Base-by-base conservation (phyloP, 2,329 filamentous ascomycete genomes). In the Cladosporium sphaerospermum region DNA sequence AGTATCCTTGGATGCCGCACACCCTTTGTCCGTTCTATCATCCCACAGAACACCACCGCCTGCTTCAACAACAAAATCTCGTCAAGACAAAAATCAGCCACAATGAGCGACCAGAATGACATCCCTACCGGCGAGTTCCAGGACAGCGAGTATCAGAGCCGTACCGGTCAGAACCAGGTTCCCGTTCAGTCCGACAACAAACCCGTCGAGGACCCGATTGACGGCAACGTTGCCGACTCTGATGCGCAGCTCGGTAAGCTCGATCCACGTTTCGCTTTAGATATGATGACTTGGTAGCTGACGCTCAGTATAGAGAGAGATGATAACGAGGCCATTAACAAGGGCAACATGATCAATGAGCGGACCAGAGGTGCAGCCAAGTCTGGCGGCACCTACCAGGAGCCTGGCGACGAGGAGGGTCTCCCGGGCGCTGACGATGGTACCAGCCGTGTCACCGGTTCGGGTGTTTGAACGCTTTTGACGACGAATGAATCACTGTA, bases 321-420 rank as follows among this genome's bases (percentile, higher is more conserved):
- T 49, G 77, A 79, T 18, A 64, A 64, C 2, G 74, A 77, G 2
- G 75, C 75, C 3, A 78, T 79, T 41, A 71, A 79, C 50, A 53
- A 70, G 56, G 61, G 55, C 51, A 78, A 78, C 57, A 77, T 79
- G 37, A 59, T 79, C 5, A 67, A 72, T 3, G 66, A 64, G 23
- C 73, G 75, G 31, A 78, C 76, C 7, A 69, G 76, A 14, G 75
- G 75, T 52, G 75, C 74, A 0, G 62, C 72, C 0, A 76, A 76
- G 67, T 34, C 66, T 39, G 56, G 65, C 34, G 75, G 76, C 14
- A 67, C 68, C 0, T 79, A 79, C 59, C 57, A 62, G 1, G 76
- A 79, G 69, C 77, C 76, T n/a, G 73, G 74, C 31, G 77, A 79
- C 58, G 75, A 78, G 52, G 76, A 78, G 64, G 71, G 64, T 43